A percentile compares a stretch with the other conserved stretches of the same genome.
Evolutionary conservation across 768 basidiomycete species (phyloP).

Genomic region (Leccinum pellstonianum): DNA sequence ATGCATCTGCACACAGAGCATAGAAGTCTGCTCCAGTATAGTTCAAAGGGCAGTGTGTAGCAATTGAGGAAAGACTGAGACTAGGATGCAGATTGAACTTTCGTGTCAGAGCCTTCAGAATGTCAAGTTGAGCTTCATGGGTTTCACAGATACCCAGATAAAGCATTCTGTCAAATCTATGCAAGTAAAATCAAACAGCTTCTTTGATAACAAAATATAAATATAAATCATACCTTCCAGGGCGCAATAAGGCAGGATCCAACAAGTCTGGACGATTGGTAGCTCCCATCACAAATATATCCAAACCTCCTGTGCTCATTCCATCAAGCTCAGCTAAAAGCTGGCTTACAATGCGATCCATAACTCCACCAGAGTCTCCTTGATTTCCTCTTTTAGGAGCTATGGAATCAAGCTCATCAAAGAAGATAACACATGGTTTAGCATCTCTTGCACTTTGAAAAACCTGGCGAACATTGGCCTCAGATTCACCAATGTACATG

Average conservation of each 20-base stretch:
- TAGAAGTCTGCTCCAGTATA: conserved; percentile 99
- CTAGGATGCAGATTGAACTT: conserved; percentile 81
- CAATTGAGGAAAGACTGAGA: conserved; percentile 62
- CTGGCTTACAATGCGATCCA: conserved; percentile 97
- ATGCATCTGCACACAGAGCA: conserved; percentile 93
- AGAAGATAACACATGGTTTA: conserved; percentile 92
- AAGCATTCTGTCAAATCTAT: conserved; percentile 93
- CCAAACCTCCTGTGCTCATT: conserved; percentile 64
- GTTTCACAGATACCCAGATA: conserved; percentile 92
- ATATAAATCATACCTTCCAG: conserved; percentile 62
- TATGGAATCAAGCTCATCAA: conserved; percentile 93
- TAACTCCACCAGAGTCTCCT: conserved; percentile 95
- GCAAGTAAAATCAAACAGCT: not conserved
- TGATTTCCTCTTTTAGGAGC: conserved; percentile 94
- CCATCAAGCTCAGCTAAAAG: conserved; percentile 92
- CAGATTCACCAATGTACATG: conserved; percentile 98
- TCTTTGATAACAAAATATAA: not conserved
- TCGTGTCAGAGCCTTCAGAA: conserved; percentile 86
- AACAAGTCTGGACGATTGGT: conserved; percentile 93
- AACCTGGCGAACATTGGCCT: conserved; percentile 92
- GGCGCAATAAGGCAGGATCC: conserved; percentile 85
- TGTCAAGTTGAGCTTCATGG: conserved; percentile 80
- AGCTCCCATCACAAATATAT: conserved; percentile 94
- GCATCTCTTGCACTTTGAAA: conserved; percentile 92
- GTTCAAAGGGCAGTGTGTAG: conserved; percentile 81